Base-by-base conservation (phyloP, 805 yeast species). In the Starmerella potacharoeniae region DNA sequence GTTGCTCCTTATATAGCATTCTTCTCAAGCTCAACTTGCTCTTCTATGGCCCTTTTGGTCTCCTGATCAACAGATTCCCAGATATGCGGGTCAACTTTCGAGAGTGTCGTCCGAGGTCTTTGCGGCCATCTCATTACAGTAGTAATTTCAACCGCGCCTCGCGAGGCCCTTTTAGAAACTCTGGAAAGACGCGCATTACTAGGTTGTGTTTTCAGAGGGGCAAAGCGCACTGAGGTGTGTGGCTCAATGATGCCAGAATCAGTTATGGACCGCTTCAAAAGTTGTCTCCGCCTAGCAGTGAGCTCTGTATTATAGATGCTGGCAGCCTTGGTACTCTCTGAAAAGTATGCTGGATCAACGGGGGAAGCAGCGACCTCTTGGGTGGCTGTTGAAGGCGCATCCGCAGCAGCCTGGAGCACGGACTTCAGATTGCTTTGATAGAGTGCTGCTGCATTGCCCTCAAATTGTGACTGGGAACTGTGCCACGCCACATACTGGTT, bases 321-420 rank as follows among this genome's bases (percentile, higher is more conserved):
- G 4, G 89, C 80, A 35, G 91, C 84, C n/a, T 76, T 70, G 0
- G 95, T 93, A 61, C 89, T 77, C 96, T 96, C 89, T 39, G 84
- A 80, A 35, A 83, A 83, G 60, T 87, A 87, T 36, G 42, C 36
- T 22, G 59, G 51, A 31, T 41, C 48, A 17, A 50, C 51, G 41
- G 53, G 52, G 16, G 41, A 45, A 16, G 50, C 39, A 17, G 41
- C 55, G 29, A 37, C 33, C n/a, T 28, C 39, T 49, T 30, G 33
- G 37, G 35, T 35, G 29, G 39, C 55, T 30, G 36, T 40, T 14
- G 49, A 6, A 10, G 52, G 54, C 4, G 48, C 48, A n/a, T 34
- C 22, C 9, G 51, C 50, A 43, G 49, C 56, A 44, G 52, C 55
- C 56, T 58, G 51, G 13, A 80, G 61, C 16, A 64, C 58, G 5